A percentile compares a stretch with the other conserved stretches of the same genome.
phyloP scores from a whole-genome alignment of 352 stramenopile genomes.

The Globisporangium camurandrum region DNA sequence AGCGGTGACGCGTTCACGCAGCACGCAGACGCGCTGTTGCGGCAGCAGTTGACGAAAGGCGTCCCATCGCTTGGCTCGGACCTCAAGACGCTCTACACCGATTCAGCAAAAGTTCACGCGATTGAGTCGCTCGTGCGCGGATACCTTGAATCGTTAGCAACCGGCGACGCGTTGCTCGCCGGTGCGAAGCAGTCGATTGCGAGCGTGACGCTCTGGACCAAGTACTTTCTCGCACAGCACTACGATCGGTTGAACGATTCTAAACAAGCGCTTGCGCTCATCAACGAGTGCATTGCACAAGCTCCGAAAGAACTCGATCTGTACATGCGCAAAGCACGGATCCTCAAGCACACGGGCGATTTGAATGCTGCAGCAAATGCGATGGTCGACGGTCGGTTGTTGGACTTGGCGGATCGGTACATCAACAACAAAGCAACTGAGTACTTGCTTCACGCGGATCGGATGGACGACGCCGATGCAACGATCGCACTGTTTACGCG shows the following conservation, averaged over 20 bases:
- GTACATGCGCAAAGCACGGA: slow-evolving; percentile 88
- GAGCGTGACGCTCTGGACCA: slow-evolving; percentile 81
- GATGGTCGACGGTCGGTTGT: slow-evolving; percentile 88
- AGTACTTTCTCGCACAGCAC: slow-evolving; percentile 90
- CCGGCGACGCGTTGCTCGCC: slow-evolving; percentile 45
- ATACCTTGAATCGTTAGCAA: slow-evolving; percentile 74
- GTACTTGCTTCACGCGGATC: slow-evolving; percentile 92
- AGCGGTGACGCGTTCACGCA: slow-evolving; percentile 66
- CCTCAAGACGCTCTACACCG: slow-evolving; percentile 86
- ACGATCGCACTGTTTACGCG: slow-evolving; percentile 96
- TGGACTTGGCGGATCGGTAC: slow-evolving; percentile 96
- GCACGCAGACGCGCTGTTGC: slow-evolving; percentile 53
- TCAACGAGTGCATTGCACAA: slow-evolving; percentile 92
- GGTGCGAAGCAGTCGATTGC: slow-evolving; percentile 23
- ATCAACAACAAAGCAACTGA: slow-evolving; percentile 99
- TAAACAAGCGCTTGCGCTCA: slow-evolving; percentile 76
- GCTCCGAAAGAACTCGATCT: slow-evolving; percentile 91
- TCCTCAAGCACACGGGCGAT: slow-evolving; percentile 93
- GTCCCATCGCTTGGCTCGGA: slow-evolving; percentile 93
- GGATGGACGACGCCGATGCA: slow-evolving; percentile 88
- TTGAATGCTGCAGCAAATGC: slow-evolving; percentile 86
- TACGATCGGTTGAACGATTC: slow-evolving; percentile 88
- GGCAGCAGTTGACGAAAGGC: slow-evolving; percentile 79
- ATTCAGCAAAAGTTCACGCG: slow-evolving; percentile 50
- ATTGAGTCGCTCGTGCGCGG: slow-evolving; percentile 66